Conservation (phyloP, 2,329 filamentous ascomycete genomes). For the Diaporthe sp. region DNA sequence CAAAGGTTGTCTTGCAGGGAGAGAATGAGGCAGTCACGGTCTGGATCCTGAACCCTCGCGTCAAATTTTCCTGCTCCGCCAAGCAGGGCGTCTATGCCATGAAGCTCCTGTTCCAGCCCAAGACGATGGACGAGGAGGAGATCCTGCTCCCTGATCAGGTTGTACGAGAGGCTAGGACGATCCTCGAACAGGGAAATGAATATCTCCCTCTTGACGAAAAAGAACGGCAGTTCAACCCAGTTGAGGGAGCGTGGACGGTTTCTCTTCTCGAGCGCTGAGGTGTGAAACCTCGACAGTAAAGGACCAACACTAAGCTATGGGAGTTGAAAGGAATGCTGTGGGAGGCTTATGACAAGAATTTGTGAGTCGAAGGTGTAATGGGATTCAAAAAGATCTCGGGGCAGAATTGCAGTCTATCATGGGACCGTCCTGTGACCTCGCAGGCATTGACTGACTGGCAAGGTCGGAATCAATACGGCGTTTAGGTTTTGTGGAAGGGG, state of each 20-base stretch:
- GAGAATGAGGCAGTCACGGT: constrained; percentile 50
- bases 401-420: not conserved
- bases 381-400: not conserved
- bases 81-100: constrained; percentile 55
- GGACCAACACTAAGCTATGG: not conserved
- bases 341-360: not conserved
- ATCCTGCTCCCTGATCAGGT: constrained; percentile 66
- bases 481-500: not conserved
- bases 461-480: not conserved
- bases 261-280: constrained; percentile 35
- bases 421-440: not conserved
- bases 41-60: constrained; percentile 70
- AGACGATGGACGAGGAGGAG: constrained; percentile 65
- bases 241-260: constrained; percentile 35
- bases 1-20: constrained; percentile 68
- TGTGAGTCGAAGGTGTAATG: not conserved
- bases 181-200: constrained; percentile 62
- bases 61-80: constrained; percentile 64
- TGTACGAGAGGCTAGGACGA: constrained; percentile 59
- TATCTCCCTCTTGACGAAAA: constrained; percentile 38
- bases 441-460: not conserved
- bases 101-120: constrained; percentile 66
- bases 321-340: not conserved
- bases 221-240: not conserved
- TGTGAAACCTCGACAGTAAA: not conserved